Percentiles rank a stretch among this genome's conserved stretches.
Evolutionary conservation across 768 basidiomycete species (phyloP).

Genomic region (Podaxis rugospora): DNA sequence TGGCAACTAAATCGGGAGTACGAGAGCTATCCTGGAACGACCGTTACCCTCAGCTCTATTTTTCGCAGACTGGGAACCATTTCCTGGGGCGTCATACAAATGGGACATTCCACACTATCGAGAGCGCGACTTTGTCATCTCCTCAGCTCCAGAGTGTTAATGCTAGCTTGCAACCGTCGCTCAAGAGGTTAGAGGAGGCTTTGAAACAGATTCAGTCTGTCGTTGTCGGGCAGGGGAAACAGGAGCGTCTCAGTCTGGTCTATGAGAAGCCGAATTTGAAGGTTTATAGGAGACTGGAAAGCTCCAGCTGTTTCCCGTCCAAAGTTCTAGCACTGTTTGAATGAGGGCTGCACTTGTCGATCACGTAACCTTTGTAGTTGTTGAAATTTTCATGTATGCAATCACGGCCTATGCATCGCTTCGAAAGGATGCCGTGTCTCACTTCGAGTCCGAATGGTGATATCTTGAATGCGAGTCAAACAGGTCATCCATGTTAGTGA

Average conservation of each 20-base stretch:
- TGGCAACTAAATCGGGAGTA: conserved; percentile 38
- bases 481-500: too few relatives aligned
- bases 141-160: conserved; percentile 29
- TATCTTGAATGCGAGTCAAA: too few relatives aligned
- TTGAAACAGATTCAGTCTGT: conserved; percentile 41
- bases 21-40: conserved; percentile 26
- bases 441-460: too few relatives aligned
- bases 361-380: too few relatives aligned
- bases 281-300: conserved; percentile 43
- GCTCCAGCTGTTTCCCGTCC: conserved; percentile 41
- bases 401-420: too few relatives aligned
- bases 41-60: conserved; percentile 59
- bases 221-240: conserved; percentile 47
- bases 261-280: conserved; percentile 5
- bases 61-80: conserved; percentile 62
- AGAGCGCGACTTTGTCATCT: conserved; percentile 40
- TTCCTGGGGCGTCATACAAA: conserved; percentile 53
- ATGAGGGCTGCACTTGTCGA: background rate
- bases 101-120: conserved; percentile 47
- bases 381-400: too few relatives aligned
- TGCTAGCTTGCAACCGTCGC: conserved; percentile 25
- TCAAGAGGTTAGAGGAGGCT: conserved; percentile 34
- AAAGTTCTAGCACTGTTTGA: conserved; percentile 17
- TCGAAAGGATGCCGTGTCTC: too few relatives aligned
- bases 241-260: conserved; percentile 26